Base-by-base conservation (phyloP, 352 stramenopile genomes). In the Phytophthora ramorum region DNA sequence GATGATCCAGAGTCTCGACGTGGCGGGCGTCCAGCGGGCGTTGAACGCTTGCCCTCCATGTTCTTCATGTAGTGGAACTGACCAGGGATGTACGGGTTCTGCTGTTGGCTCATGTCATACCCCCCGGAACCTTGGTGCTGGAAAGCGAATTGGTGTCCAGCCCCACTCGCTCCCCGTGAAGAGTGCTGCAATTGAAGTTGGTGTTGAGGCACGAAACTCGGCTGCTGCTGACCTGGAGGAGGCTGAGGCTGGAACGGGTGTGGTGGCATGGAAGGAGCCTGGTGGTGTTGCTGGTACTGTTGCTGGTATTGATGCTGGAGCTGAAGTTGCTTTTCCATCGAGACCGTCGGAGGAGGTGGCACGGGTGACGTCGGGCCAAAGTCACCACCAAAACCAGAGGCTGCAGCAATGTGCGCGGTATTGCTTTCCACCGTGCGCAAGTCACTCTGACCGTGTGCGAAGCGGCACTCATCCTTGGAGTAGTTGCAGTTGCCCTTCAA, bases 401-500 rank as follows among this genome's bases (percentile, higher is more conserved):
- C 59, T 19, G 68, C 76, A 50, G 66, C 71, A n/a, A 93, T 75
- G 26, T 93, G 85, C 1, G 83, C 74, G 20, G 87, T 93, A 58
- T 96, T 96, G 66, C 81, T 92, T 58, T 96, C 85, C 17, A 94
- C 79, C 1, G 87, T 96, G 34, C 85, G 82, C 28, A 96, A 69
- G 26, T 96, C 87, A 45, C 69, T 81, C 64, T 92, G 83, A 4
- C 87, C 87, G 40, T 96, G 87, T n/a, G 87, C 87, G 32, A 96
- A 96, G n/a, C 87, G 80, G 24, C 87, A 96, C 48, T 96, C 87
- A 4, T 94, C 87, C 64, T 91, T 96, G 3, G 85, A 79, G 72
- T 93, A 96, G 71, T 96, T 96, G 79, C 87, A 96, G 63, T 88
- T 92, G 24, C 87, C 87, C 44, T 94, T 93, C 24, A 96, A 70